These are phyloP conservation scores for Begonia peltatifolia DNA, from an alignment of 306 rosid genomes.

Conservation along the genomic window DNA sequence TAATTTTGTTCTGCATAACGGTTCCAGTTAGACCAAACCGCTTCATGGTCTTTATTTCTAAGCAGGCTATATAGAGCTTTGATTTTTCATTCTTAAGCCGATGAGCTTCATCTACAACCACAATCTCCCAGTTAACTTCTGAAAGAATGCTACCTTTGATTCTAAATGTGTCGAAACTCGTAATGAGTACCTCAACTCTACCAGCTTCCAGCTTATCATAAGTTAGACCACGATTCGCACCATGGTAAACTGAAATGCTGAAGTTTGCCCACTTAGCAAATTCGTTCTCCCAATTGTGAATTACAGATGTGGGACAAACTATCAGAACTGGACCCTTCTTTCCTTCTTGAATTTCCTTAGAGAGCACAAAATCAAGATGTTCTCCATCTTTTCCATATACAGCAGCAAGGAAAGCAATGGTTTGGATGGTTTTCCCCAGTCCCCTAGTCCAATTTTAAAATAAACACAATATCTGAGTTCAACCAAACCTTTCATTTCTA, in stretches of 20 bases:
- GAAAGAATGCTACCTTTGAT: constrained; percentile 58
- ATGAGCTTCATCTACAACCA: constrained; percentile 83
- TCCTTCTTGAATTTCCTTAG: constrained; percentile 16
- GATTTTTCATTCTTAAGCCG: constrained; percentile 87
- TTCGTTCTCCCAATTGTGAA: constrained; percentile 82
- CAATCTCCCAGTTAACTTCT: constrained; percentile 51
- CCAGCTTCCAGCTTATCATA: constrained; percentile 45
- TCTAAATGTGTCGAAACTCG: constrained; percentile 86
- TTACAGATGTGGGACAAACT: constrained; percentile 79
- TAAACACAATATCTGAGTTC: constrained; percentile 9
- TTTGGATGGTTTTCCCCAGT: constrained; percentile 87
- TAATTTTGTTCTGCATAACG: constrained; percentile 82
- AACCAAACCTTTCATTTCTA: constrained; percentile 4
- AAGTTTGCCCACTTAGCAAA: constrained; percentile 87
- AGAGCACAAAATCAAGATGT: constrained; percentile 5
- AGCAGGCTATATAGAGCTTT: constrained; percentile 70
- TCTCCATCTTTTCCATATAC: constrained; percentile 60
- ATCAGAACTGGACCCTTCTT: constrained; percentile 59
- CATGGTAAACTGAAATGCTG: constrained; percentile 66
- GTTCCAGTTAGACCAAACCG: constrained; percentile 95
- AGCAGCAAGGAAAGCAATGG: constrained; percentile 91
- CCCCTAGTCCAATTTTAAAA: constrained; percentile 52
- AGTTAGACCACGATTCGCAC: constrained; percentile 65
- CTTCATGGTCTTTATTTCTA: constrained; percentile 52
- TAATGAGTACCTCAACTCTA: constrained; percentile 62